These are phyloP conservation scores for Beauveria varroae DNA, from an alignment of 2,329 filamentous ascomycete genomes.

Conservation along the genomic window DNA sequence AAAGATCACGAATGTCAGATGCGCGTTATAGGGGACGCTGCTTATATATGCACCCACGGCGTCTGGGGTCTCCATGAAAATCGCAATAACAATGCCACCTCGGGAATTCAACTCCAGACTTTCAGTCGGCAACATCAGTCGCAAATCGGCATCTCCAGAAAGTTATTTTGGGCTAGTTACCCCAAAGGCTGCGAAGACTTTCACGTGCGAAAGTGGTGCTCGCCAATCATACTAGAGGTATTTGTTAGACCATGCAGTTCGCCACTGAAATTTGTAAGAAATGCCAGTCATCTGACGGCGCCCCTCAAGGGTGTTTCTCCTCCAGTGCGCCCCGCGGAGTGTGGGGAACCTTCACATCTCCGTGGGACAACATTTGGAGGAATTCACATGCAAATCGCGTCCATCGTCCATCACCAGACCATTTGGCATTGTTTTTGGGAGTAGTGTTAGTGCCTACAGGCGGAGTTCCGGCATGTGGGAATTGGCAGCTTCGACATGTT, in stretches of 20 bases:
- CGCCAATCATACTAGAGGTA: constrained; percentile 6
- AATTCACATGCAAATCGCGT: constrained; percentile 3
- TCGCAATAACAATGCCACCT: neutral
- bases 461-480: neutral
- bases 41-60: constrained; percentile 3
- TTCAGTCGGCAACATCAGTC: neutral
- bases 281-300: constrained; percentile 7
- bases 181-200: neutral
- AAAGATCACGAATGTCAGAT: no score
- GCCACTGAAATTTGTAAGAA: neutral
- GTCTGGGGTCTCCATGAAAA: neutral
- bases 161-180: neutral
- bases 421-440: neutral
- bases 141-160: constrained; percentile 1
- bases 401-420: neutral
- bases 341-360: neutral
- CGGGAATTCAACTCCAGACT: neutral
- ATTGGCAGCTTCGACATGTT: neutral
- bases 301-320: neutral
- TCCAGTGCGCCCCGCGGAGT: neutral
- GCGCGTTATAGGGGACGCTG: no score
- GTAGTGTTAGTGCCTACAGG: neutral
- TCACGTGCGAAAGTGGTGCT: constrained; percentile 4
- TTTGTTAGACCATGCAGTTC: neutral
- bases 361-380: neutral